phyloP scores from a whole-genome alignment of 805 yeast genomes.

The Ogataea trehaloabstinens region DNA sequence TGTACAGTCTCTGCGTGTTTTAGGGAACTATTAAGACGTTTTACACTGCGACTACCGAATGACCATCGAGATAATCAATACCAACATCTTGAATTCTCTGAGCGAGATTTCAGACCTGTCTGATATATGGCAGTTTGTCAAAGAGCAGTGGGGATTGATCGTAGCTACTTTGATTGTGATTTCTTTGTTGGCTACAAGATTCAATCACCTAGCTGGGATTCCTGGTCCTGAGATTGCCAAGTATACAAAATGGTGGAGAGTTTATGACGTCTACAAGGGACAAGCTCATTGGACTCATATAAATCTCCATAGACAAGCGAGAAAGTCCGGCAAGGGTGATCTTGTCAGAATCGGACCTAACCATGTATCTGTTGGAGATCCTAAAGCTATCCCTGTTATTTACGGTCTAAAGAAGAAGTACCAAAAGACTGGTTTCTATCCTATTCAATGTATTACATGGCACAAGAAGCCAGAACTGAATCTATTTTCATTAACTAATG shows the following conservation, averaged over 20 bases:
- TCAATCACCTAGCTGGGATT: conserved; percentile 9
- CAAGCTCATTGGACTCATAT: conserved; percentile 13
- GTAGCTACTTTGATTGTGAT: conserved; percentile 6
- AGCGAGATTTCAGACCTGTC: conserved; percentile 2
- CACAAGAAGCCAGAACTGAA: conserved; percentile 15
- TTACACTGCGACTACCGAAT: too few species aligned
- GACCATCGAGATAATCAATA: conserved; percentile 4
- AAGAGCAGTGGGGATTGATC: conserved; percentile 9
- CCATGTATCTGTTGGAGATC: conserved; percentile 14
- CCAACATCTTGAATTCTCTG: conserved; percentile 4
- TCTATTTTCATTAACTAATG: conserved; percentile 12
- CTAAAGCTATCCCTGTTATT: conserved; percentile 14
- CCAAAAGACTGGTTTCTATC: conserved; percentile 10
- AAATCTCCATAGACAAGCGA: conserved; percentile 10
- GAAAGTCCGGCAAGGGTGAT: conserved; percentile 9
- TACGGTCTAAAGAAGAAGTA: conserved; percentile 15
- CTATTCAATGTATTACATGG: conserved; percentile 17
- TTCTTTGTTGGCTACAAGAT: conserved; percentile 10
- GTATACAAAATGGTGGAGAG: conserved; percentile 14
- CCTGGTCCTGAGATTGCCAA: conserved; percentile 15
- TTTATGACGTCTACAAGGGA: conserved; percentile 12
- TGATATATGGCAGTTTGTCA: neutral
- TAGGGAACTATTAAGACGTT: too few species aligned
- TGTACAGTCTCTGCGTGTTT: too few species aligned
- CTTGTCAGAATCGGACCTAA: conserved; percentile 15